phyloP scores from a whole-genome alignment of 2,329 filamentous ascomycete genomes.

The Neoscytalidium dimidiatum region DNA sequence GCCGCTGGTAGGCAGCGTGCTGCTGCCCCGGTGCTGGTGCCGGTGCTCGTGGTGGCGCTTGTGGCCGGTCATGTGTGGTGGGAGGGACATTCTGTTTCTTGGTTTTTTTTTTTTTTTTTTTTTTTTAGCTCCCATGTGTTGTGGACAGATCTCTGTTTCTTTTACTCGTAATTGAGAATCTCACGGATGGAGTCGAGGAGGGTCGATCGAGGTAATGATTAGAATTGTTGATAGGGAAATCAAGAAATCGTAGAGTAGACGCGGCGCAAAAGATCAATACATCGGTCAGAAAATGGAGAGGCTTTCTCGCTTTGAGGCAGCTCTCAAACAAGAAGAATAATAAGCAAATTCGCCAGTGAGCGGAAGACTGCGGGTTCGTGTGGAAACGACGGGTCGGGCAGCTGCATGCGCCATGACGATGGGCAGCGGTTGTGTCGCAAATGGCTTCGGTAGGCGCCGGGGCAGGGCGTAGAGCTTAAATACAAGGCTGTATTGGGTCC shows the following conservation, averaged over 20 bases:
- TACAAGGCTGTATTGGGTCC: neutral
- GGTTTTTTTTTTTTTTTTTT: neutral
- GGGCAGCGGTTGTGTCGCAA: neutral
- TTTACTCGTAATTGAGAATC: too few relatives aligned
- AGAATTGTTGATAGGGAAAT: too few relatives aligned
- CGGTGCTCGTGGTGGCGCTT: neutral
- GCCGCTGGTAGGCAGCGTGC: neutral
- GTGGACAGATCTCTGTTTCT: too few relatives aligned
- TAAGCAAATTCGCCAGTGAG: neutral
- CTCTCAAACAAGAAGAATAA: neutral
- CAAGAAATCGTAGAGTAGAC: too few relatives aligned
- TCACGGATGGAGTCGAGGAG: too few relatives aligned
- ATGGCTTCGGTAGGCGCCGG: neutral
- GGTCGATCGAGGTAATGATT: too few relatives aligned
- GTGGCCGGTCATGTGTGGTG: neutral
- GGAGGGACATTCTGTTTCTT: neutral
- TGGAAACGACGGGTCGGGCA: neutral
- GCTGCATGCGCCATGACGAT: slow-evolving; percentile 3
- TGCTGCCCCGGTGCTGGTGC: neutral
- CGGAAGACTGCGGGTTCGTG: neutral
- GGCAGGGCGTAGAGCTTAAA: neutral
- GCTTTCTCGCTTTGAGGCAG: neutral
- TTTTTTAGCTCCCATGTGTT: neutral
- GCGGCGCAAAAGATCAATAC: too few relatives aligned
- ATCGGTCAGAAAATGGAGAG: too few relatives aligned